phyloP scores from a whole-genome alignment of 495 filamentous ascomycete genomes.

The Niebla homalea region DNA sequence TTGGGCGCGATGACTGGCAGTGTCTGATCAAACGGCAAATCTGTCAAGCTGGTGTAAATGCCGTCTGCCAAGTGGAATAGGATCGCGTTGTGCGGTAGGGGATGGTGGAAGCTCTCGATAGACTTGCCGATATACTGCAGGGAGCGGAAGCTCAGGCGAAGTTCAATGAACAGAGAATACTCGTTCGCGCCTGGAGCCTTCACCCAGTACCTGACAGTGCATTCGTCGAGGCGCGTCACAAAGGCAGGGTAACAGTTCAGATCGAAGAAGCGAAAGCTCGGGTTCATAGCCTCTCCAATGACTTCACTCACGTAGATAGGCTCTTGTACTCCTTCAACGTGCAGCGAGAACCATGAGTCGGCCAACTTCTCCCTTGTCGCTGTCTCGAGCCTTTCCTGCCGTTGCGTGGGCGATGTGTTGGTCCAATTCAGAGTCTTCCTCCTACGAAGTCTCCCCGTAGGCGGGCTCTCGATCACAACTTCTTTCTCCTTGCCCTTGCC shows the following conservation, averaged over 20 bases:
- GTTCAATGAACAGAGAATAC: conserved; percentile 58
- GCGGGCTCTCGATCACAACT: conserved; percentile 16
- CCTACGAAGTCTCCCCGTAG: conserved; percentile 32
- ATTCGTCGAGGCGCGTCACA: conserved; percentile 47
- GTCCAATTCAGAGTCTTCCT: conserved; percentile 58
- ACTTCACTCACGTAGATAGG: conserved; percentile 88
- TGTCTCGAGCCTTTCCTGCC: conserved; percentile 68
- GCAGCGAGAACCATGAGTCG: conserved; percentile 84
- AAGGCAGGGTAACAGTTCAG: conserved; percentile 51
- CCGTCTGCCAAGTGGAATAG: conserved; percentile 83
- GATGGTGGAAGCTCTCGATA: conserved; percentile 58
- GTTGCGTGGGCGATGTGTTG: conserved; percentile 46
- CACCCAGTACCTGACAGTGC: conserved; percentile 68
- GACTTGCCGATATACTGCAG: conserved; percentile 71
- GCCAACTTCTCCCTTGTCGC: conserved; percentile 57
- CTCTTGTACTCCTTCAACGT: conserved; percentile 48
- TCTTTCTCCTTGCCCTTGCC: conserved; percentile 41
- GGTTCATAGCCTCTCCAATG: conserved; percentile 69
- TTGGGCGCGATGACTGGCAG: conserved; percentile 15
- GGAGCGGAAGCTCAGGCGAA: conserved; percentile 53
- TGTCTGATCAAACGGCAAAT: conserved; percentile 35
- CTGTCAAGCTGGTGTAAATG: conserved; percentile 63
- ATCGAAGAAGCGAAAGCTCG: conserved; percentile 79
- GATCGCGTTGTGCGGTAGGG: conserved; percentile 73
- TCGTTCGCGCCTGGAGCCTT: conserved; percentile 41